These are phyloP conservation scores for Botrytis aclada DNA, from an alignment of 2,329 filamentous ascomycete genomes.

Conservation along the genomic window DNA sequence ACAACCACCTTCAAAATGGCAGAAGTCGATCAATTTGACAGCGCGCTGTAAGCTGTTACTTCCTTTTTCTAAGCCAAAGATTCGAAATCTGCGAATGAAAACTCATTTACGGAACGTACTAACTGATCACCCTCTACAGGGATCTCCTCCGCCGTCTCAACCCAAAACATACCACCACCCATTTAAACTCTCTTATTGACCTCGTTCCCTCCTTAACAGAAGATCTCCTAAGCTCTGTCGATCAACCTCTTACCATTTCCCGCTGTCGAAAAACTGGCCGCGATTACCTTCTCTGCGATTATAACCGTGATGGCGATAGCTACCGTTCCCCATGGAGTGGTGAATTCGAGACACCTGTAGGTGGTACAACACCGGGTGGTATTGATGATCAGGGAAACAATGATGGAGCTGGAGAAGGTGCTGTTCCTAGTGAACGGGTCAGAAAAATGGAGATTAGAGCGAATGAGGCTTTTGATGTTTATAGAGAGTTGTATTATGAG, in stretches of 20 bases:
- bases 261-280: conserved; percentile 85
- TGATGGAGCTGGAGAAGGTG: conserved; percentile 69
- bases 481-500: conserved; percentile 95
- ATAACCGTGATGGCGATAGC: conserved; percentile 97
- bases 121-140: conserved; percentile 48
- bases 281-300: conserved; percentile 98
- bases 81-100: not conserved
- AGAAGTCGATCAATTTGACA: conserved; percentile 39
- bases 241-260: conserved; percentile 85
- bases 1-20: conserved; percentile 34
- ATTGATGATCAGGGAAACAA: conserved; percentile 49
- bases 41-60: conserved; percentile 36
- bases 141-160: conserved; percentile 98
- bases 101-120: not conserved
- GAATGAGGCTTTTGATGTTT: conserved; percentile 96
- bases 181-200: conserved; percentile 84
- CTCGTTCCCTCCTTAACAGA: conserved; percentile 91
- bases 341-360: conserved; percentile 89
- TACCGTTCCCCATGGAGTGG: conserved; percentile 99
- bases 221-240: conserved; percentile 95
- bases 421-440: conserved; percentile 84
- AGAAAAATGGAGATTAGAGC: conserved; percentile 90
- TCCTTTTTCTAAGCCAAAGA: not conserved
- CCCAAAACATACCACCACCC: conserved; percentile 83
- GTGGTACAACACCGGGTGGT: conserved; percentile 56